These are phyloP conservation scores for Pseudocercospora eumusae DNA, from an alignment of 2,329 filamentous ascomycete species.

Conservation along the genomic window DNA sequence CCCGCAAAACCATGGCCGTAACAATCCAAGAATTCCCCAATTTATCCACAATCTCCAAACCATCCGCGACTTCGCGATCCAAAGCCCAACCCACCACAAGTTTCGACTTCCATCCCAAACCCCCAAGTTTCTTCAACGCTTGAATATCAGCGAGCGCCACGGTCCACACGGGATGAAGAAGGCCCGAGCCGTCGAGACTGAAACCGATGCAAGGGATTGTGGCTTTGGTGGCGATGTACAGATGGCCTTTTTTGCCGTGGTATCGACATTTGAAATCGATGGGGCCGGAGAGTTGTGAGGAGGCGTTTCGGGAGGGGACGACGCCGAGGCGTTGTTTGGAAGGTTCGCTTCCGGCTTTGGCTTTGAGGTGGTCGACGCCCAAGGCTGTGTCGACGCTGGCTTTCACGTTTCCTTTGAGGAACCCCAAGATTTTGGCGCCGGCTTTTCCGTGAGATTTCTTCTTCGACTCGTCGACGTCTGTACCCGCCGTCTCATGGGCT, in stretches of 20 bases:
- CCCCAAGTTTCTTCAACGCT: conserved; percentile 77
- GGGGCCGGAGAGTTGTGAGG: conserved; percentile 61
- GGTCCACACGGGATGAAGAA: conserved; percentile 65
- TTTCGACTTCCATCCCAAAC: conserved; percentile 82
- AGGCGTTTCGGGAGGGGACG: conserved; percentile 52
- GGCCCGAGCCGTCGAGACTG: conserved; percentile 53
- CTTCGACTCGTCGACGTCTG: conserved; percentile 55
- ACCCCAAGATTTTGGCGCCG: conserved; percentile 57
- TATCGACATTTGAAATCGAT: conserved; percentile 74
- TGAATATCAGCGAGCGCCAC: conserved; percentile 69
- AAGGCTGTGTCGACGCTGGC: conserved; percentile 72
- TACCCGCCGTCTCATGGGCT: conserved; percentile 53
- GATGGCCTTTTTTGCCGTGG: conserved; percentile 69
- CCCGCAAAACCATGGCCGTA: conserved; percentile 70
- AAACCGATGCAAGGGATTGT: conserved; percentile 70
- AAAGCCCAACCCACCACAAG: conserved; percentile 79
- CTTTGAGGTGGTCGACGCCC: conserved; percentile 69
- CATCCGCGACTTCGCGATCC: conserved; percentile 72
- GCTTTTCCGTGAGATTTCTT: conserved; percentile 52
- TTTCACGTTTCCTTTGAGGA: conserved; percentile 70
- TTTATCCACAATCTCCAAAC: conserved; percentile 65
- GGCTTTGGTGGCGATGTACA: conserved; percentile 67
- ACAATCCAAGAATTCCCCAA: conserved; percentile 60
- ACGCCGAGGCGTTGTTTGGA: conserved; percentile 73
- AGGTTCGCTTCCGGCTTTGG: conserved; percentile 60